Percentiles rank a stretch among this genome's conserved stretches.
These are phyloP conservation scores for Limtongia smithiae DNA, from an alignment of 805 yeast species.

Conservation along the genomic window DNA sequence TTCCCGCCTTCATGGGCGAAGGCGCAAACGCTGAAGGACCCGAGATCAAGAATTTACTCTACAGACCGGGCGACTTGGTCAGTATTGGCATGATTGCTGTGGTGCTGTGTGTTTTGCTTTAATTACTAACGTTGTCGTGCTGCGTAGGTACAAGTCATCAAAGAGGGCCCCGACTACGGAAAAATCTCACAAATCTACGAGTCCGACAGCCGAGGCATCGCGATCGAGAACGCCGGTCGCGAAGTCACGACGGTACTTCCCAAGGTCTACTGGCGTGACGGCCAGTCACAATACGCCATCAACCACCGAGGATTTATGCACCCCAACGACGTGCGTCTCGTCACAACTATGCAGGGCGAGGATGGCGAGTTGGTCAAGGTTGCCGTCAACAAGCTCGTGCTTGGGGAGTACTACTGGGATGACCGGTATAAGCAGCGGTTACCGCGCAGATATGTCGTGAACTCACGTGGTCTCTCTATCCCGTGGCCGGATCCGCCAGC, in stretches of 20 bases:
- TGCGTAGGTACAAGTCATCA: constrained; percentile 49
- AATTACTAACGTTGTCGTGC: neutral
- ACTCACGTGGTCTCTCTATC: constrained; percentile 63
- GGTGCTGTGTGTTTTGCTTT: neutral
- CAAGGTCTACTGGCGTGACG: constrained; percentile 64
- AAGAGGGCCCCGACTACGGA: constrained; percentile 68
- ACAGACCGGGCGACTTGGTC: constrained; percentile 16
- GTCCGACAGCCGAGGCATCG: constrained; percentile 53
- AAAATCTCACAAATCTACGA: constrained; percentile 63
- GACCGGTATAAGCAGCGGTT: constrained; percentile 65
- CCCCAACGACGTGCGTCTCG: constrained; percentile 62
- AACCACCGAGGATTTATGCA: constrained; percentile 65
- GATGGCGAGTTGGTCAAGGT: constrained; percentile 59
- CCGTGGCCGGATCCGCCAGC: constrained; percentile 84
- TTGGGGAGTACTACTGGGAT: constrained; percentile 70
- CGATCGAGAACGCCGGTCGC: constrained; percentile 66
- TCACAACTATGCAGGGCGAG: constrained; percentile 65
- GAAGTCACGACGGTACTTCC: constrained; percentile 65
- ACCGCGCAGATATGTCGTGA: constrained; percentile 73
- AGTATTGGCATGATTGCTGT: neutral
- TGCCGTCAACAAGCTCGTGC: constrained; percentile 71
- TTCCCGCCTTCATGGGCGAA: constrained; percentile 10
- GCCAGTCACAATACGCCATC: constrained; percentile 66
- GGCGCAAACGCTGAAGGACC: neutral
- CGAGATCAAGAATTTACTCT: constrained; percentile 1